Evolutionary conservation across 257 asterid genomes (phyloP).

Genomic region (Forsythia suspensa): DNA sequence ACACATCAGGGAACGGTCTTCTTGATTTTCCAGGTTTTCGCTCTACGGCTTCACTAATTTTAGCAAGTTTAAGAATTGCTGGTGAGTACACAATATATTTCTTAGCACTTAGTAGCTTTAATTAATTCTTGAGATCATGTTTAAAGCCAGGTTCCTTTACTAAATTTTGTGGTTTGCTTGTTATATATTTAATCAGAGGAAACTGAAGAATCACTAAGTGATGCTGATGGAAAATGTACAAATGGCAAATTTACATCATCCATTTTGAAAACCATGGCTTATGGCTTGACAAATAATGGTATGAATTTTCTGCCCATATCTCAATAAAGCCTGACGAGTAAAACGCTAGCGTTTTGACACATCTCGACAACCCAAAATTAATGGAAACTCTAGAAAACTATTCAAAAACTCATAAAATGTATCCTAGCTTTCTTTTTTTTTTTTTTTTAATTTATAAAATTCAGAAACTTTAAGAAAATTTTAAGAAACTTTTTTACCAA

Average conservation of each 20-base stretch:
- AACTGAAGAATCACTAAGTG: conserved; percentile 43
- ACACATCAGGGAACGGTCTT: conserved; percentile 43
- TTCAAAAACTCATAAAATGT: no score
- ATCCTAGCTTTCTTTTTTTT: background rate
- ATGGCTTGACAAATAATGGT: conserved; percentile 53
- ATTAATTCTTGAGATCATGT: no score
- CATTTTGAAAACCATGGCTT: conserved; percentile 26
- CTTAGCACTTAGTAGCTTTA: background rate
- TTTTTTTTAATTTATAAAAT: no score
- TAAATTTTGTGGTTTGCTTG: background rate
- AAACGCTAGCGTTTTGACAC: no score
- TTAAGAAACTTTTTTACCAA: no score
- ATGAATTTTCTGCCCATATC: background rate
- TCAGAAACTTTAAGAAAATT: background rate
- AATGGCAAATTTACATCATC: conserved; percentile 34
- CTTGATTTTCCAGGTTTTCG: conserved; percentile 48
- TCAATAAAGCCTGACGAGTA: no score
- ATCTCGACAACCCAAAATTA: no score
- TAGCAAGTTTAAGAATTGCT: conserved; percentile 27
- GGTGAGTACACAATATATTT: conserved; percentile 22
- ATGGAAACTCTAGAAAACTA: no score
- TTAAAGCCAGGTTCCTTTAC: no score
- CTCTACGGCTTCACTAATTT: conserved; percentile 34
- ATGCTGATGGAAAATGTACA: conserved; percentile 49
- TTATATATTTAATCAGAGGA: conserved; percentile 41